Evolutionary conservation across 768 basidiomycete genomes (phyloP).

Genomic region (Tricholoma hemisulphureum): DNA sequence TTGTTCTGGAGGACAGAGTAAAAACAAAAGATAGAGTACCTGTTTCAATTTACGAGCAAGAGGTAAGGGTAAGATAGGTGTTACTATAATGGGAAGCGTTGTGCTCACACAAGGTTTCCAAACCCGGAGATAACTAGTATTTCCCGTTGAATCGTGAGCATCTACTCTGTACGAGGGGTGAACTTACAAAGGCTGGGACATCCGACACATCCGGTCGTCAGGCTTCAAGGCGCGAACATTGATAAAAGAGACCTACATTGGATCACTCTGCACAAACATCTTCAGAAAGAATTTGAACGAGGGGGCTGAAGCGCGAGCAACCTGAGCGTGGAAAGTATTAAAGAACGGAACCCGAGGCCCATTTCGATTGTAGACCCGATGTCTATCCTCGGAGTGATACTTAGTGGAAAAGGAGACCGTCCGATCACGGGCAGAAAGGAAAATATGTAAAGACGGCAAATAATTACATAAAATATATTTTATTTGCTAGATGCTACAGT

Average conservation of each 20-base stretch:
- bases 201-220: not conserved
- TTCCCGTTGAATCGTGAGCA: not conserved
- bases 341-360: not conserved
- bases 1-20: slow-evolving; percentile 6
- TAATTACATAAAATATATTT: slow-evolving; percentile 1
- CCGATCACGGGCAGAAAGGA: not conserved
- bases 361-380: not conserved
- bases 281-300: too few species aligned
- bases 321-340: not conserved
- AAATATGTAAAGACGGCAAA: not conserved
- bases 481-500: slow-evolving; percentile 11
- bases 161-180: too few species aligned
- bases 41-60: too few species aligned
- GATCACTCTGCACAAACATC: not conserved
- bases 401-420: too few species aligned
- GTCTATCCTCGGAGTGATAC: not conserved
- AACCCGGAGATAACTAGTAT: slow-evolving; percentile 6
- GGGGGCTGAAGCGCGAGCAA: not conserved
- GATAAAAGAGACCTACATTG: not conserved
- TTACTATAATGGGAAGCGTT: not conserved
- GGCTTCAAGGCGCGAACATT: not conserved
- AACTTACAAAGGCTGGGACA: not conserved
- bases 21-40: slow-evolving; percentile 13
- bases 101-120: slow-evolving; percentile 15
- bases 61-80: not conserved